phyloP scores from a whole-genome alignment of 352 stramenopile species.

The Phytophthora pinifolia region DNA sequence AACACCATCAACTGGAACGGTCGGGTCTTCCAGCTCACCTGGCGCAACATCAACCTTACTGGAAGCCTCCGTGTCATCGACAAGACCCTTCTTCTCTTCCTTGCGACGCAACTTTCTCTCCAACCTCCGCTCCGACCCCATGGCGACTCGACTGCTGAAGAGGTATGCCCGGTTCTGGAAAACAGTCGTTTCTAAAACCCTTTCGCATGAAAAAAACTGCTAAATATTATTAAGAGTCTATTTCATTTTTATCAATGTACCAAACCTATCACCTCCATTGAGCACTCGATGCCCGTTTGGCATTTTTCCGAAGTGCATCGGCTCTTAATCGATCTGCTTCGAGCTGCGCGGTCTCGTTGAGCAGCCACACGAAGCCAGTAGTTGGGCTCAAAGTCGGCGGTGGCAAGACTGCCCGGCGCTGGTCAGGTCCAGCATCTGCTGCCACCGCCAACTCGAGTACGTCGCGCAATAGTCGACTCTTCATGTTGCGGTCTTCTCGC shows the following conservation, averaged over 20 bases:
- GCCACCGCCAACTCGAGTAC: conserved; percentile 67
- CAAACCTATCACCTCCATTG: conserved; percentile 27
- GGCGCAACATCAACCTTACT: conserved; percentile 20
- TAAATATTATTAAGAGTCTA: neutral
- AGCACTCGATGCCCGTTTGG: conserved; percentile 41
- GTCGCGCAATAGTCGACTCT: conserved; percentile 67
- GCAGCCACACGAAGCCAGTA: conserved; percentile 70
- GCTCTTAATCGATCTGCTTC: conserved; percentile 52
- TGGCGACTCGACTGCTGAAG: conserved; percentile 1
- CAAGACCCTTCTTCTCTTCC: conserved; percentile 35
- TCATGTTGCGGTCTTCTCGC: conserved; percentile 77
- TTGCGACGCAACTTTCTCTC: conserved; percentile 30
- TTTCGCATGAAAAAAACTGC: conserved; percentile 10
- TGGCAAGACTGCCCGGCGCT: conserved; percentile 39
- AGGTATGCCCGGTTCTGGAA: no score
- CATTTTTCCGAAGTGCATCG: conserved; percentile 47
- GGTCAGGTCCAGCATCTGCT: conserved; percentile 44
- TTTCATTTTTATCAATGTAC: neutral
- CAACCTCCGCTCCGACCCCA: conserved; percentile 29
- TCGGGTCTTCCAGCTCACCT: conserved; percentile 16
- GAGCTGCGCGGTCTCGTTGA: conserved; percentile 61
- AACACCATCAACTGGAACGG: conserved; percentile 4
- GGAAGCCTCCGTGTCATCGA: conserved; percentile 18
- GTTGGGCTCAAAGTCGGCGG: conserved; percentile 50
- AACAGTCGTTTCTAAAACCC: conserved; percentile 10